Base-by-base conservation (phyloP, 192 early-diverging fungal genomes). In the Coemansia interrupta region DNA sequence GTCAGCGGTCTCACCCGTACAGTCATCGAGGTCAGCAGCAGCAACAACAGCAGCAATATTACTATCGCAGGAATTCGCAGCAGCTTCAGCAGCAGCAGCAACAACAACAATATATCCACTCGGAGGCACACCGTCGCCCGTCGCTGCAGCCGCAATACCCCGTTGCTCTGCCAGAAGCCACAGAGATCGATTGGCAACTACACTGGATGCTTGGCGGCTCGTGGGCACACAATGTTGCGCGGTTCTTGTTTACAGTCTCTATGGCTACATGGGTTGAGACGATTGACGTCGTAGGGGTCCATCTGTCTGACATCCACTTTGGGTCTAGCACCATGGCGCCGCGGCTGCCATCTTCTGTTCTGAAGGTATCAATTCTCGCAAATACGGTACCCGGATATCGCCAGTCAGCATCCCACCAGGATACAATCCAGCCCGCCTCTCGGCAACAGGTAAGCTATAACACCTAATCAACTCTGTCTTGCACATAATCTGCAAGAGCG, bases 131-230 rank as follows among this genome's bases (percentile, higher is more conserved):
- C 32, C 32, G 32, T 36, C 32, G 32, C 32, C 10, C 32, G 9
- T 36, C 32, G 32, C 32, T 36, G 10, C 32, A 61, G 30, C 54
- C 49, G 36, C 51, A 45, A 11, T 61, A 50, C n/a, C 63, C 66
- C 2, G 52, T 42, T 17, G 65, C 63, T n/a, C 36, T 78, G 12
- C 14, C 58, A 8, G 75, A 78, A 20, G 30, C 59, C 10, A 40
- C 56, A n/a, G 75, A 78, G 54, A 58, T 69, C 28, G 45, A 40
- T n/a, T 78, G 75, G 70, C 75, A 78, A 56, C 62, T 78, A 5
- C 50, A 40, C 22, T 78, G 75, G 75, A 19, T 68, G 4, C 62
- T 65, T 26, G 44, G 43, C 20, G 43, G 52, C 26, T 36, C 47
- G 13, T 78, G 75, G 75, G 43, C 54, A 7, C 29, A 66, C 2